Base-by-base conservation (phyloP, 495 filamentous ascomycete species). In the Daldinia grandis region DNA sequence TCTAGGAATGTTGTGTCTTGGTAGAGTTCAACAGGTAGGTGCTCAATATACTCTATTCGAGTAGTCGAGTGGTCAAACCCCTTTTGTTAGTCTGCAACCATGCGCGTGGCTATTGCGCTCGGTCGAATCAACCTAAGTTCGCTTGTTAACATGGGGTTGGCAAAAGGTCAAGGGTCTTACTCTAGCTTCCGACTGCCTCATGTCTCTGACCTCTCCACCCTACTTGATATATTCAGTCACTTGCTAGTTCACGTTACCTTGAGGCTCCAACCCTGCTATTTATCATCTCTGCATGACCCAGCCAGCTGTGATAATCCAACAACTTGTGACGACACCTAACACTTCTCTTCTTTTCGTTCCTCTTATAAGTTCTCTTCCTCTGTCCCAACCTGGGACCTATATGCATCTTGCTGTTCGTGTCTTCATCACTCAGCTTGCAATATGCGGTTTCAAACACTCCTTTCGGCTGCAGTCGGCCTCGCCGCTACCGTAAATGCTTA, bases 401-500 rank as follows among this genome's bases (percentile, higher is more conserved):
- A 65, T 54, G 53, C 51, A 63, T 72, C 58, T 69, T 31, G n/a
- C 53, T 55, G 47, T 31, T 40, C 68, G 47, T 57, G 56, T 47
- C 64, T 64, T 69, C 64, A 69, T 58, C 61, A 51, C 25, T 47
- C 66, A 60, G 67, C 63, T 58, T 69, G 55, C 70, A 70, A 61
- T 50, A 83, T 83, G 81, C 79, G 79, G 63, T 76, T 81, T 62
- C 69, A 72, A 53, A 75, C 80, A 15, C 51, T 81, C 57, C 58
- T 83, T 64, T 66, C 81, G 75, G 82, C 79, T 61, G 77, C 71
- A 21, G 68, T 76, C 71, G 71, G 78, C 69, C 74, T 81, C 14
- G 71, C 75, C 24, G 75, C 78, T 17, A 66, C 76, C 19, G 76
- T 79, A 51, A 75, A 81, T 67, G 82, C 78, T 59, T 80, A 81